Evolutionary conservation across 441 rosid genomes (phyloP).

Genomic region (Geranium incanum): DNA sequence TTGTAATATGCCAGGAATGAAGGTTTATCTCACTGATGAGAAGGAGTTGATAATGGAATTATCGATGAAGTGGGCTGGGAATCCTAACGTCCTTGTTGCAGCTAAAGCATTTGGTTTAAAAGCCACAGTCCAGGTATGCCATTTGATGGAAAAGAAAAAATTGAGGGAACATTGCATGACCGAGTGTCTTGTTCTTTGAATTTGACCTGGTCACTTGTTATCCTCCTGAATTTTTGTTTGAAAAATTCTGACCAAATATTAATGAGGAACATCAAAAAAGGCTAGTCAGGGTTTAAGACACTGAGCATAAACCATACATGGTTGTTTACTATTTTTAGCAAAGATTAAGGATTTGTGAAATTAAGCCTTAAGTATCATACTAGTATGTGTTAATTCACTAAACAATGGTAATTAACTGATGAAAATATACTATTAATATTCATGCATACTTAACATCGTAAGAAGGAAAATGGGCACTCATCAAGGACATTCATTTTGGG

Average conservation of each 20-base stretch:
- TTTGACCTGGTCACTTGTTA: not conserved
- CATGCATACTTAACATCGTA: too few relatives aligned
- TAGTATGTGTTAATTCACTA: too few relatives aligned
- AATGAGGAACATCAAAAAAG: not conserved
- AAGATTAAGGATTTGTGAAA: not conserved
- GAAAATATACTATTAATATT: too few relatives aligned
- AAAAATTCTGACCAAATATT: not conserved
- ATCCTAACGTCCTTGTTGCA: conserved; percentile 51
- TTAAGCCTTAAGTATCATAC: not conserved
- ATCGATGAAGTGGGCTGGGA: conserved; percentile 64
- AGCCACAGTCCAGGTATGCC: conserved; percentile 51
- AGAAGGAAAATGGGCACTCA: too few relatives aligned
- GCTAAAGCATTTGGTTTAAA: conserved; percentile 57
- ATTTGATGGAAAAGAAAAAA: not conserved
- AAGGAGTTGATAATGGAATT: conserved; percentile 66
- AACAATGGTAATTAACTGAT: too few relatives aligned
- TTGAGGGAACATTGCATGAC: not conserved
- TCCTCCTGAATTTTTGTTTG: not conserved
- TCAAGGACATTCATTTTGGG: too few relatives aligned
- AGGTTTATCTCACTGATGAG: conserved; percentile 58
- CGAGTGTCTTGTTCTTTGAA: not conserved
- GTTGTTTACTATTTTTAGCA: too few relatives aligned
- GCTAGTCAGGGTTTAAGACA: too few relatives aligned
- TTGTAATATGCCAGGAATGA: conserved; percentile 41
- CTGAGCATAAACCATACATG: too few relatives aligned